Evolutionary conservation across 1,284 basidiomycete genomes (phyloP).

Genomic region (Irpex sp.): DNA sequence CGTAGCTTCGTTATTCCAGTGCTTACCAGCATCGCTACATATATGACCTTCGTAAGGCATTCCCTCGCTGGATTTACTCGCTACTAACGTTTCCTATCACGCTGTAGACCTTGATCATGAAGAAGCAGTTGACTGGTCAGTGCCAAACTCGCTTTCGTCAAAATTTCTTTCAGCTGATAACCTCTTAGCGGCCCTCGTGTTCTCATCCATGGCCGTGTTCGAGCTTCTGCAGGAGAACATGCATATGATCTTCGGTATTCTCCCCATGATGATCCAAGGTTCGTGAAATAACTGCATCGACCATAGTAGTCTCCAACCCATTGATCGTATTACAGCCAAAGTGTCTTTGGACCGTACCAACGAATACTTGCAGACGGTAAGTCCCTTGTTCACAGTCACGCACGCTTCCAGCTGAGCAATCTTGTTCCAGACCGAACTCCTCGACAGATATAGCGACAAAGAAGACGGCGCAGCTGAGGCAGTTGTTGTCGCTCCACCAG

Average conservation of each 20-base stretch:
- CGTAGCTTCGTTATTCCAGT: constrained; percentile 41
- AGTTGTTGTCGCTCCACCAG: constrained; percentile 11
- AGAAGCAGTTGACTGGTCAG: constrained; percentile 28
- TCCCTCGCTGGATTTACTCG: not conserved
- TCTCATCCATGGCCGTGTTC: constrained; percentile 33
- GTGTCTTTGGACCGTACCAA: constrained; percentile 46
- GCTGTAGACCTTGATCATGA: constrained; percentile 26
- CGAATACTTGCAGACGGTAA: constrained; percentile 42
- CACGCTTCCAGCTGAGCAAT: not conserved
- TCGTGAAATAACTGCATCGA: constrained; percentile 3
- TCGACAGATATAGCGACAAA: constrained; percentile 39
- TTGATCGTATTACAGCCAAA: constrained; percentile 29
- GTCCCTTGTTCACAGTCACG: constrained; percentile 3
- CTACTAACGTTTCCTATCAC: not conserved
- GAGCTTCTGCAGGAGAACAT: constrained; percentile 34
- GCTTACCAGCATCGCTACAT: constrained; percentile 61
- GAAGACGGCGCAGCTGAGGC: constrained; percentile 18
- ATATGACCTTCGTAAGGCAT: constrained; percentile 42
- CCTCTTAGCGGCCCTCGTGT: constrained; percentile 26
- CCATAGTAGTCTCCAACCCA: too few relatives aligned
- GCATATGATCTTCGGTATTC: constrained; percentile 27
- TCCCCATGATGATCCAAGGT: constrained; percentile 20
- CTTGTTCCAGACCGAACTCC: constrained; percentile 40
- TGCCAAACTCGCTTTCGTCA: not conserved
- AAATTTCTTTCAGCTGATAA: constrained; percentile 16